Conservation (phyloP, 495 filamentous ascomycete genomes). For the Neurospora sp. region DNA sequence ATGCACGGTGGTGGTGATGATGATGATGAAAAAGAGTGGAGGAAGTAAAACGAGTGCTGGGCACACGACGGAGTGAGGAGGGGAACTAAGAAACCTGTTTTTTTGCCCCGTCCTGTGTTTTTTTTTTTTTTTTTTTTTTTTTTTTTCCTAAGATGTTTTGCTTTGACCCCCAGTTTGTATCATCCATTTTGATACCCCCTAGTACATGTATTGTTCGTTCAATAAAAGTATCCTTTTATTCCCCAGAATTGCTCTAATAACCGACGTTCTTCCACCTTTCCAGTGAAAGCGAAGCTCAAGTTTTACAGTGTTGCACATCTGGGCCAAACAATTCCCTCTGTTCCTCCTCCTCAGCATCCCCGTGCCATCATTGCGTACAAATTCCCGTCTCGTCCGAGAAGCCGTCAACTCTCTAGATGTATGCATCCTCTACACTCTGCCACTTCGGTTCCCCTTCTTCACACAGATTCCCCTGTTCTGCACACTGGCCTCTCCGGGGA, state of each 20-base stretch:
- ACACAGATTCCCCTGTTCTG: too few relatives aligned
- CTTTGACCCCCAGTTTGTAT: not conserved
- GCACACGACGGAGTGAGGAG: not conserved
- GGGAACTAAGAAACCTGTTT: not conserved
- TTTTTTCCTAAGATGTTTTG: not conserved
- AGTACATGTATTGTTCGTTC: not conserved
- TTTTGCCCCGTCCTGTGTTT: not conserved
- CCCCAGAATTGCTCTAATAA: not conserved
- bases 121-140: fast-evolving
- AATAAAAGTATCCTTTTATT: not conserved
- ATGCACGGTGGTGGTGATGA: not conserved
- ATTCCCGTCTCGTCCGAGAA: not conserved
- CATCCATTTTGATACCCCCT: not conserved
- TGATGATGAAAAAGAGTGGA: not conserved
- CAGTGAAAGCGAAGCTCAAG: not conserved
- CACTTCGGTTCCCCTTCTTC: not conserved
- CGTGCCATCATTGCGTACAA: not conserved
- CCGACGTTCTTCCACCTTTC: not conserved
- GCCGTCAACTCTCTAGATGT: not conserved
- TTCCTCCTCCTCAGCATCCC: not conserved
- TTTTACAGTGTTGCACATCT: too few relatives aligned
- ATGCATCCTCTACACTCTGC: not conserved
- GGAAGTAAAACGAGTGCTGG: not conserved
- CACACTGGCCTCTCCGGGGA: too few relatives aligned
- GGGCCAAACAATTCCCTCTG: too few relatives aligned